A percentile compares a stretch with the other conserved stretches of the same genome.
Evolutionary conservation across 768 basidiomycete species (phyloP).

Genomic region (Hortiboletus flavorubellus): DNA sequence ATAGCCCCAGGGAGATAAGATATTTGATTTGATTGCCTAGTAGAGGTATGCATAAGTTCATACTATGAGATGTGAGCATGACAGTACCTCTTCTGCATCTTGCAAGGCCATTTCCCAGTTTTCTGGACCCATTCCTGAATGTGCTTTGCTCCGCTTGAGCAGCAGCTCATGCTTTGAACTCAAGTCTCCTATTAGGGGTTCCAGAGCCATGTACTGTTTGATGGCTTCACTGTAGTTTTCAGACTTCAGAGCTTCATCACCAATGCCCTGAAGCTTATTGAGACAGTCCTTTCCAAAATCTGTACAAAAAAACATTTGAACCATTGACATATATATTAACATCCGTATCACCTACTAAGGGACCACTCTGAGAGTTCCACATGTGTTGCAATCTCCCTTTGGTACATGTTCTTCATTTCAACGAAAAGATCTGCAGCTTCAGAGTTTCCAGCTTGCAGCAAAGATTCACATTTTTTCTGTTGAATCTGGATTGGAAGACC

Average conservation of each 20-base stretch:
- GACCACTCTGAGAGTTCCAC: conserved; percentile 16
- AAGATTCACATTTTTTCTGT: conserved; percentile 9
- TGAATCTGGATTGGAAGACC: conserved; percentile 15
- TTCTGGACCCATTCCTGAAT: background rate
- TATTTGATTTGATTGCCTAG: conserved; percentile 14
- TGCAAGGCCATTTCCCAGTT: conserved; percentile 4
- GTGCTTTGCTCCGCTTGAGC: conserved; percentile 15
- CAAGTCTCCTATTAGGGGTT: conserved; percentile 6
- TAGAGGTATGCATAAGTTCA: background rate
- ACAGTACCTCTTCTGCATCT: conserved; percentile 17
- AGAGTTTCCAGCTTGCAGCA: background rate
- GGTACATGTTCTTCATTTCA: conserved; percentile 5
- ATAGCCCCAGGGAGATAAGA: conserved; percentile 16
- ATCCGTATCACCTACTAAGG: background rate
- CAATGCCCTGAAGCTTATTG: conserved; percentile 5
- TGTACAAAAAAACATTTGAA: background rate
- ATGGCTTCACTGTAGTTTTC: conserved; percentile 11
- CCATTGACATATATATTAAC: no score
- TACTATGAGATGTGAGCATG: background rate
- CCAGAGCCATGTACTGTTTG: conserved; percentile 12
- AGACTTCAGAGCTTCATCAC: conserved; percentile 1
- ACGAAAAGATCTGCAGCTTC: conserved; percentile 8
- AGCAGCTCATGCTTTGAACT: conserved; percentile 1
- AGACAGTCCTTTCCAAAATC: conserved; percentile 9
- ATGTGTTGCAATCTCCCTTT: conserved; percentile 10